Evolutionary conservation across 768 basidiomycete species (phyloP), one percentile per base, ranked within the genome.

Genomic region (Amylocystis lapponica): DNA sequence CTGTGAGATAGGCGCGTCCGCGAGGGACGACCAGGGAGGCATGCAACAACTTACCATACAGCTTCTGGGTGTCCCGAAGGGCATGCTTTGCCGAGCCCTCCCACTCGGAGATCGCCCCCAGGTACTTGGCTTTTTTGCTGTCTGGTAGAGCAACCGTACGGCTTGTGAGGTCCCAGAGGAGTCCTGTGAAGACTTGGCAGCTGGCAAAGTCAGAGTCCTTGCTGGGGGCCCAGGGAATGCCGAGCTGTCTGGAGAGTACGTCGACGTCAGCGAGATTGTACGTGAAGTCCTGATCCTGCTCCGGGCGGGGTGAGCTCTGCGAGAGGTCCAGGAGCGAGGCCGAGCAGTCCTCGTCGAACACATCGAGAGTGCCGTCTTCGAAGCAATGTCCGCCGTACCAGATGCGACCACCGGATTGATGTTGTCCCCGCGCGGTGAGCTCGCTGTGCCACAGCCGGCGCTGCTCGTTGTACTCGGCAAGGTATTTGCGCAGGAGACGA

Each of bases 381-480:
- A 55, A 35, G 2, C 25, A 31, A 4, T 42, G 41, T 0, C 55
- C 57, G 8, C 45, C 46, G 25, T 34, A 59, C 57, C 57, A 59
- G 1, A 51, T 20, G 2, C 53, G 46, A 0, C 53, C 53, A 3
- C 55, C 53, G 1, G 29, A 7, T 8, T 55, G 52, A 7, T 41
- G 48, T 0, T 8, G 7, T 4, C 47, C 51, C 3, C 49, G 35
- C 0, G 4, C 2, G 3, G n/a, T 9, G 8, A 14, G 27, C 1
- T 23, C 27, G 1, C 4, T 12, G 4, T 31, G 22, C 12, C 40
- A 20, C n/a, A 13, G 26, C 13, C 19, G 20, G 22, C 57, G 47
- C 4, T 29, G 25, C 3, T 21, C 2, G 39, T 71, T 71, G 48
- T 60, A 66, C 9, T 46, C 31, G 1, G 29, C n/a, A 0, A 66